phyloP scores from a whole-genome alignment of 352 stramenopile species.

The Globisporangium solare region DNA sequence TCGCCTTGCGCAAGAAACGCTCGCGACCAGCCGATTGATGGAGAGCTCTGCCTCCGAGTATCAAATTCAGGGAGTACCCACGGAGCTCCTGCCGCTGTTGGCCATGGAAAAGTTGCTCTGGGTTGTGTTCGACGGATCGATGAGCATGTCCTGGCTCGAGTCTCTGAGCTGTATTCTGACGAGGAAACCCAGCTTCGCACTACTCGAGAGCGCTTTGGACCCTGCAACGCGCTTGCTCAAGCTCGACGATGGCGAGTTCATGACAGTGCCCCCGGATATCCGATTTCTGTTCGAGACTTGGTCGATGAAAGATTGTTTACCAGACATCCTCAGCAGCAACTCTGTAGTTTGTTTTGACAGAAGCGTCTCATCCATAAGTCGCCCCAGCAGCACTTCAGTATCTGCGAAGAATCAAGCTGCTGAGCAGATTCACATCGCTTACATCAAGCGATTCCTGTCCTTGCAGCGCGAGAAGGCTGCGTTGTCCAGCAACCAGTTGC shows the following conservation, averaged over 20 bases:
- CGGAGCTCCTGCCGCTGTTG: constrained; percentile 3
- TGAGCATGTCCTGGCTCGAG: constrained; percentile 41
- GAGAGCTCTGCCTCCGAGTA: background rate
- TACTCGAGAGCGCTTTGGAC: background rate
- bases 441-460: constrained; percentile 24
- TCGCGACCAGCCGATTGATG: constrained; percentile 2
- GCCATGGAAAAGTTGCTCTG: constrained; percentile 26
- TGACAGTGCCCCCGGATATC: constrained; percentile 59
- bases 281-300: constrained; percentile 59
- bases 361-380: background rate
- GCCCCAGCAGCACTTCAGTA: no score
- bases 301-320: constrained; percentile 28
- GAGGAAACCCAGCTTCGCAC: background rate
- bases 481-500: background rate
- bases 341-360: constrained; percentile 21
- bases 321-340: constrained; percentile 24
- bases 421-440: constrained; percentile 22
- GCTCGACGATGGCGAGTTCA: constrained; percentile 45
- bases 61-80: background rate
- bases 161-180: constrained; percentile 24
- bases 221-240: constrained; percentile 8
- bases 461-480: constrained; percentile 13
- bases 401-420: background rate
- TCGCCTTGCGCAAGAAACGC: constrained; percentile 25
- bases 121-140: constrained; percentile 37